phyloP scores from a whole-genome alignment of 2,329 filamentous ascomycete genomes.

The Clonostachys sp. region DNA sequence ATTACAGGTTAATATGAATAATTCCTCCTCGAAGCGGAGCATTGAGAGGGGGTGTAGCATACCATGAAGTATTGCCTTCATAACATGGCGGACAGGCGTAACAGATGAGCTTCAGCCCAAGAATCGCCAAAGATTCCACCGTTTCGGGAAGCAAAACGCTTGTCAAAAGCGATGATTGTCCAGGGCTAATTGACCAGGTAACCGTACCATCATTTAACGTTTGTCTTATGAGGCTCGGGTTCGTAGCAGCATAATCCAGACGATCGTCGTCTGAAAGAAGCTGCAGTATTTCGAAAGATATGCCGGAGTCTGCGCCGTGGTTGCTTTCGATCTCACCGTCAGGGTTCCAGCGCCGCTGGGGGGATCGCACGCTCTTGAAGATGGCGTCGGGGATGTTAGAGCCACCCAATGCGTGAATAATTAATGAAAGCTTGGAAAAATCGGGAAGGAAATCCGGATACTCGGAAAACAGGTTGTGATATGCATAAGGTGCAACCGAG shows the following conservation, averaged over 20 bases:
- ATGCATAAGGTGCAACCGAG: not conserved
- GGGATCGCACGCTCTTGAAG: not conserved
- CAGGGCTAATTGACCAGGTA: conserved; percentile 10
- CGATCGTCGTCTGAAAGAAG: conserved; percentile 6
- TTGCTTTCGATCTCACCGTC: not conserved
- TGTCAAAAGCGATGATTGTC: not conserved
- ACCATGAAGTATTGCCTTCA: conserved; percentile 23
- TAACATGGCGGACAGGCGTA: conserved; percentile 22
- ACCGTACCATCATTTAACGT: conserved; percentile 9
- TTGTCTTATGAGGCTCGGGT: conserved; percentile 6
- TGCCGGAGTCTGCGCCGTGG: not conserved
- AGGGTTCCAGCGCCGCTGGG: not conserved
- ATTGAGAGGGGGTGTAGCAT: not conserved
- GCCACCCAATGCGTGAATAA: not conserved
- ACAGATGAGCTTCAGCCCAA: conserved; percentile 14
- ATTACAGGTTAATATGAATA: too few species aligned
- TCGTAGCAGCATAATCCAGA: conserved; percentile 2
- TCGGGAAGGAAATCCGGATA: not conserved
- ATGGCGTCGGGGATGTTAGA: not conserved
- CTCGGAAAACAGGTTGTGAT: not conserved
- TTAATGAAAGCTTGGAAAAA: not conserved
- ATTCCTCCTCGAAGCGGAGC: fast-evolving
- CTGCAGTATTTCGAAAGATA: not conserved
- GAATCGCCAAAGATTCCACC: conserved; percentile 7
- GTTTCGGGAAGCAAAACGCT: conserved; percentile 7